phyloP scores from a whole-genome alignment of 371 early-diverging fungal genomes.

The Catenaria anguillulae region DNA sequence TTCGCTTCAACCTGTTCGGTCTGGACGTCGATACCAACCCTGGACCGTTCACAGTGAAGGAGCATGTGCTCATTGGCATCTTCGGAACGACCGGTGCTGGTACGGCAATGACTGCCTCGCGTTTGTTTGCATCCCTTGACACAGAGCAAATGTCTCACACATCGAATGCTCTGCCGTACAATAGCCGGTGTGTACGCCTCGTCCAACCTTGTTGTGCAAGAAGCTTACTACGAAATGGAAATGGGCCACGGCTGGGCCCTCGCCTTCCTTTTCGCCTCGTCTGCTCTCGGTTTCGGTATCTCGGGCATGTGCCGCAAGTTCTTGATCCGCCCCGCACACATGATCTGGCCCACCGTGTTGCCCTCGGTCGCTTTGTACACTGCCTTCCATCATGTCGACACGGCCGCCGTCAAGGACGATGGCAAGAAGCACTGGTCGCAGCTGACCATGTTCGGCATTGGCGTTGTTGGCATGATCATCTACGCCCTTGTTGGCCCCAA shows the following conservation, averaged over 20 bases:
- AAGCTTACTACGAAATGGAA: constrained; percentile 29
- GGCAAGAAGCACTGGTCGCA: constrained; percentile 25
- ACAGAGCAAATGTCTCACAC: not conserved
- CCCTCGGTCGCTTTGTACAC: constrained; percentile 54
- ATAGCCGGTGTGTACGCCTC: too few species aligned
- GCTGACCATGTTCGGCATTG: constrained; percentile 47
- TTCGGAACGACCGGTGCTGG: constrained; percentile 13
- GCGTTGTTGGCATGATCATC: constrained; percentile 31
- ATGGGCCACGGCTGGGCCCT: constrained; percentile 30
- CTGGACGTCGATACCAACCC: constrained; percentile 20
- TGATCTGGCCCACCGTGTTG: constrained; percentile 75
- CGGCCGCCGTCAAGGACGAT: constrained; percentile 9
- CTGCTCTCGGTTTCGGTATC: constrained; percentile 23
- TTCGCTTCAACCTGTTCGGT: constrained; percentile 22
- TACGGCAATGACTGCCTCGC: too few species aligned
- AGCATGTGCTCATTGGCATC: constrained; percentile 28
- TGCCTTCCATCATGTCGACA: constrained; percentile 43
- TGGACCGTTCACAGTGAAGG: constrained; percentile 36
- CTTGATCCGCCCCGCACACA: constrained; percentile 61
- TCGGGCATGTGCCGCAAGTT: constrained; percentile 26
- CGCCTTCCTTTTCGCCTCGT: constrained; percentile 33
- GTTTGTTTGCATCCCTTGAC: not conserved
- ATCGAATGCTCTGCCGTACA: not conserved
- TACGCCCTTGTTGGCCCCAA: constrained; percentile 65
- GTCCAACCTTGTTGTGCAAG: constrained; percentile 37